Conservation (phyloP, 2,329 filamentous ascomycete species). For the Paramyrothecium sp. region DNA sequence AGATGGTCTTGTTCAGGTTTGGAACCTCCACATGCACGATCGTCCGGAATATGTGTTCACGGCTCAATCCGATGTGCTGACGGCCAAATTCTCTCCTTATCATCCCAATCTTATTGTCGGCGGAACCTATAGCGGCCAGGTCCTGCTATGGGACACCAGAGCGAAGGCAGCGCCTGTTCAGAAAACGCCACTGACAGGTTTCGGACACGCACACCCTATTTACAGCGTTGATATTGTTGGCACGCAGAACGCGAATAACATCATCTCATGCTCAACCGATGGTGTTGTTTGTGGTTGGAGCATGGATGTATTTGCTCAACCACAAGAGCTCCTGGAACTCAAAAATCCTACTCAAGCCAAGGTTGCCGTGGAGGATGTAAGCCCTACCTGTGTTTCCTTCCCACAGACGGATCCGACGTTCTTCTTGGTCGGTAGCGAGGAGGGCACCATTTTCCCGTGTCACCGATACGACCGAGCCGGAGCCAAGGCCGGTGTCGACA, state of each 20-base stretch:
- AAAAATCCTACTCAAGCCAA: constrained; percentile 82
- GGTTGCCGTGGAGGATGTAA: constrained; percentile 78
- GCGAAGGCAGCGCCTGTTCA: constrained; percentile 87
- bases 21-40: constrained; percentile 94
- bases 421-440: constrained; percentile 95
- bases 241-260: constrained; percentile 98
- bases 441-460: constrained; percentile 93
- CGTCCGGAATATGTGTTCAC: constrained; percentile 96
- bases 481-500: constrained; percentile 92
- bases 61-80: constrained; percentile 90
- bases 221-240: constrained; percentile 95
- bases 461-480: constrained; percentile 96
- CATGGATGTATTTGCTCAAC: constrained; percentile 95
- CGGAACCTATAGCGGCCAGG: constrained; percentile 94
- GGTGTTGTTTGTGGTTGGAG: constrained; percentile 97
- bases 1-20: constrained; percentile 90
- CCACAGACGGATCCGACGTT: constrained; percentile 94
- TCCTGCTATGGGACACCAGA: constrained; percentile 94
- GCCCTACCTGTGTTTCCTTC: constrained; percentile 92
- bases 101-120: constrained; percentile 95
- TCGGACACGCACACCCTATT: constrained; percentile 92
- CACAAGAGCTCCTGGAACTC: constrained; percentile 89
- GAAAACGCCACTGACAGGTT: constrained; percentile 92
- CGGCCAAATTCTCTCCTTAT: constrained; percentile 97
- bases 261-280: constrained; percentile 94